Percentiles rank a stretch among this genome's conserved stretches.
These are phyloP conservation scores for Paraconiothyrium brasiliense DNA, from an alignment of 2,329 filamentous ascomycete genomes.

Conservation along the genomic window DNA sequence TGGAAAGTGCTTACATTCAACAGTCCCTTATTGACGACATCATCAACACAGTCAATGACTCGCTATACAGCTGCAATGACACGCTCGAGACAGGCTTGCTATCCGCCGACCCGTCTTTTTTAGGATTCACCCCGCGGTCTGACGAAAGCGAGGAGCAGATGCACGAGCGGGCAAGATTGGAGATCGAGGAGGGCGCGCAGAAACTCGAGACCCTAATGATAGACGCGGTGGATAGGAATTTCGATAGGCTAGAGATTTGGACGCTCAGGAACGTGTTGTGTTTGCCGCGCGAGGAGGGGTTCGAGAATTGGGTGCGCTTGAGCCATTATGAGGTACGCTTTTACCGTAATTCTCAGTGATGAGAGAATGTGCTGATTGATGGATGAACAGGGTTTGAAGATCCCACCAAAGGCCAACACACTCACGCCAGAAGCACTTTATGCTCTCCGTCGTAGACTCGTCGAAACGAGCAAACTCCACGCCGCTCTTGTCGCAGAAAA, in stretches of 20 bases:
- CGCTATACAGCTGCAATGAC: constrained; percentile 88
- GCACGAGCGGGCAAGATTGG: constrained; percentile 63
- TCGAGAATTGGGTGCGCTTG: constrained; percentile 80
- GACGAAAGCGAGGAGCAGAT: constrained; percentile 55
- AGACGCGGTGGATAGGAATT: constrained; percentile 60
- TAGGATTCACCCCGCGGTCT: constrained; percentile 75
- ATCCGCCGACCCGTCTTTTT: constrained; percentile 73
- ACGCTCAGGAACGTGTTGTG: constrained; percentile 78
- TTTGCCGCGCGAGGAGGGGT: constrained; percentile 57
- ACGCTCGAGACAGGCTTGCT: constrained; percentile 86
- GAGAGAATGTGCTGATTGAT: constrained; percentile 11
- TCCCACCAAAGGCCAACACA: constrained; percentile 39
- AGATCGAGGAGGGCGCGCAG: constrained; percentile 82
- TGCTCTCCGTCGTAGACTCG: constrained; percentile 75
- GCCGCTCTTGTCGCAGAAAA: constrained; percentile 74
- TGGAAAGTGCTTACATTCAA: not conserved
- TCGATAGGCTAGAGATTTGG: constrained; percentile 73
- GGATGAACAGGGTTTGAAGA: constrained; percentile 34
- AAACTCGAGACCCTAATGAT: constrained; percentile 61
- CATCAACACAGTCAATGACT: constrained; percentile 94
- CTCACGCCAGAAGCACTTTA: constrained; percentile 75
- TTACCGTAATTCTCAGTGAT: not conserved
- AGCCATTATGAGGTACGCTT: constrained; percentile 79
- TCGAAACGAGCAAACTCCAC: constrained; percentile 81
- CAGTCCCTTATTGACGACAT: constrained; percentile 96